These are phyloP conservation scores for Phytophthora tentaculata DNA, from an alignment of 352 stramenopile species.

Conservation along the genomic window DNA sequence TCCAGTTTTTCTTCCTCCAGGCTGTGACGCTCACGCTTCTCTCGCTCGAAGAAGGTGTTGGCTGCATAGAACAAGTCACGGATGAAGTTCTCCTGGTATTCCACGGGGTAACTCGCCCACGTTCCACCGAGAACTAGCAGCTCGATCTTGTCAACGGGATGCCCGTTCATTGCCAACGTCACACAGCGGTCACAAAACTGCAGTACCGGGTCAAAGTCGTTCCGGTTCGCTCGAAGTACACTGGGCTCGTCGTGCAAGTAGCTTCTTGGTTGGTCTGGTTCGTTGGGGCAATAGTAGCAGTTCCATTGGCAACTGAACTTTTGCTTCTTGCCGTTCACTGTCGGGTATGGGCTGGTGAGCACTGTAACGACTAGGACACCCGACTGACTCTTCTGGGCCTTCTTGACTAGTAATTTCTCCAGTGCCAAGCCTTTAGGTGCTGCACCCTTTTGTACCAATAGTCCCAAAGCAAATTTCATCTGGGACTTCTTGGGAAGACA, in stretches of 20 bases:
- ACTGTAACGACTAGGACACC: constrained; percentile 93
- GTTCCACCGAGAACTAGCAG: constrained; percentile 91
- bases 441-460: constrained; percentile 72
- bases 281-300: constrained; percentile 96
- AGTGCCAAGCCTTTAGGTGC: constrained; percentile 58
- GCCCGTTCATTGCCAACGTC: constrained; percentile 92
- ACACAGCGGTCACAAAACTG: constrained; percentile 93
- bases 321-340: constrained; percentile 85
- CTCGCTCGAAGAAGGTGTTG: constrained; percentile 90
- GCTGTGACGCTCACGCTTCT: constrained; percentile 68
- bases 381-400: constrained; percentile 90
- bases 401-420: constrained; percentile 88
- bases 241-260: constrained; percentile 95
- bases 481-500: constrained; percentile 92
- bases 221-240: constrained; percentile 91
- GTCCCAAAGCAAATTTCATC: constrained; percentile 87
- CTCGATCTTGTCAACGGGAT: constrained; percentile 94
- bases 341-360: constrained; percentile 91
- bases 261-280: constrained; percentile 90
- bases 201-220: constrained; percentile 91
- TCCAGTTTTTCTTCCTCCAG: constrained; percentile 90
- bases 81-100: constrained; percentile 93
- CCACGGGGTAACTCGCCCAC: constrained; percentile 92
- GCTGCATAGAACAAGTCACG: constrained; percentile 93
- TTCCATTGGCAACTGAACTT: constrained; percentile 95